These are phyloP conservation scores for Voacanga thouarsii DNA, from an alignment of 257 asterid genomes.

Conservation along the genomic window DNA sequence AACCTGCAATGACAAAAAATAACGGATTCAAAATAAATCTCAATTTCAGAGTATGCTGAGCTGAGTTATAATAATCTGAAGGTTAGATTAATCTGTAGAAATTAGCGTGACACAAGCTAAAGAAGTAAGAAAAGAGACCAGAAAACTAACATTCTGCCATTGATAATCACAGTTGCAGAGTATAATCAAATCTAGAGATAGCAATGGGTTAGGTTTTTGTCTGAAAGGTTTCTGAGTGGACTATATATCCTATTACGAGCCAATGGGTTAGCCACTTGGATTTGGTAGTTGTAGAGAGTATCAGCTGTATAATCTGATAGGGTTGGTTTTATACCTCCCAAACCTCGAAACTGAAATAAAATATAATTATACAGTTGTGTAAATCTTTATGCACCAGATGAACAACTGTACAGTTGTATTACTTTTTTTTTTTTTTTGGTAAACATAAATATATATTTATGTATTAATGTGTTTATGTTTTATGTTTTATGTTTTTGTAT, in stretches of 20 bases:
- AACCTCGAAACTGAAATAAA: too few species aligned
- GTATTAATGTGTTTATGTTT: neutral
- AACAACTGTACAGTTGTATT: neutral
- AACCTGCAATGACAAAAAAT: neutral
- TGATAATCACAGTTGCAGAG: neutral
- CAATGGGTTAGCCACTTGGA: neutral
- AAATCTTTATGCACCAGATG: neutral
- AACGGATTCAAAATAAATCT: neutral
- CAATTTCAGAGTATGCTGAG: neutral
- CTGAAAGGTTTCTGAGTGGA: neutral
- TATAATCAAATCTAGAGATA: neutral
- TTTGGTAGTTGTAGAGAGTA: neutral
- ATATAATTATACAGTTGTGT: too few species aligned
- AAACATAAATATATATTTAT: neutral
- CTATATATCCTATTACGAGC: neutral
- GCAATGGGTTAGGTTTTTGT: neutral
- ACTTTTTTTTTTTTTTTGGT: neutral
- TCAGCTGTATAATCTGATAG: neutral
- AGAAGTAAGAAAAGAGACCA: neutral
- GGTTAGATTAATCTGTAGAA: neutral
- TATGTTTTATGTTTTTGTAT: neutral
- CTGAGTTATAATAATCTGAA: neutral
- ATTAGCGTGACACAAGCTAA: neutral
- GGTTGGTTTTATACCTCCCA: neutral
- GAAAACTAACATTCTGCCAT: neutral